A percentile compares a stretch with the other conserved stretches of the same genome.
phyloP scores from a whole-genome alignment of 2,329 filamentous ascomycete genomes.

The Epichloe typhina region DNA sequence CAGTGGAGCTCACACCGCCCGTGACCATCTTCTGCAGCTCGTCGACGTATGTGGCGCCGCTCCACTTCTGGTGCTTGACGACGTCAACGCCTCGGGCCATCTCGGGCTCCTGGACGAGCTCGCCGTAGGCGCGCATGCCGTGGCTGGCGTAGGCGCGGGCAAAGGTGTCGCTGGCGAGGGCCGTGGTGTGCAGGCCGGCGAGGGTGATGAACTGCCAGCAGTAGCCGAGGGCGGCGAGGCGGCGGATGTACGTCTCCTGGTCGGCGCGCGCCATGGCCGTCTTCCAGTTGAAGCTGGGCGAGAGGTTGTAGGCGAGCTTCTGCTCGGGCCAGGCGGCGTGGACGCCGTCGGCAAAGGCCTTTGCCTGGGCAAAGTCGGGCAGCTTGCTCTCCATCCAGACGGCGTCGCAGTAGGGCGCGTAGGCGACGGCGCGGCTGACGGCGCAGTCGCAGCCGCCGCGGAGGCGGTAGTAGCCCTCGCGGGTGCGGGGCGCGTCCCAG shows the following conservation, averaged over 20 bases:
- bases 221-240: slow-evolving; percentile 79
- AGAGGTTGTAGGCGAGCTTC: slow-evolving; percentile 98
- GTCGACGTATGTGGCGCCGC: slow-evolving; percentile 86
- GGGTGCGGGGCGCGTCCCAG: slow-evolving; percentile 86
- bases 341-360: slow-evolving; percentile 86
- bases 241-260: slow-evolving; percentile 94
- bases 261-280: slow-evolving; percentile 81
- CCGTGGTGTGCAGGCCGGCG: slow-evolving; percentile 88
- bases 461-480: slow-evolving; percentile 91
- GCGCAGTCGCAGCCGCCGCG: slow-evolving; percentile 85
- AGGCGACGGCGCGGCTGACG: slow-evolving; percentile 79
- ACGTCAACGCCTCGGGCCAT: slow-evolving; percentile 85
- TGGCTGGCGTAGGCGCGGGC: slow-evolving; percentile 64
- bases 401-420: slow-evolving; percentile 84
- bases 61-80: slow-evolving; percentile 98
- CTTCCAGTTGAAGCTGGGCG: slow-evolving; percentile 99
- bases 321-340: slow-evolving; percentile 92
- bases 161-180: slow-evolving; percentile 83
- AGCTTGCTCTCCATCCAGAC: slow-evolving; percentile 99
- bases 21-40: slow-evolving; percentile 95
- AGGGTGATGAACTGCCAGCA: slow-evolving; percentile 99
- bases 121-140: slow-evolving; percentile 94
- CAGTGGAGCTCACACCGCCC: slow-evolving; percentile 80
- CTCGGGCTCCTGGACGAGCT: slow-evolving; percentile 95
- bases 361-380: slow-evolving; percentile 79